A percentile compares a stretch with the other conserved stretches of the same genome.
Conservation (phyloP, 352 stramenopile species). For the Phytophthora pinifolia region DNA sequence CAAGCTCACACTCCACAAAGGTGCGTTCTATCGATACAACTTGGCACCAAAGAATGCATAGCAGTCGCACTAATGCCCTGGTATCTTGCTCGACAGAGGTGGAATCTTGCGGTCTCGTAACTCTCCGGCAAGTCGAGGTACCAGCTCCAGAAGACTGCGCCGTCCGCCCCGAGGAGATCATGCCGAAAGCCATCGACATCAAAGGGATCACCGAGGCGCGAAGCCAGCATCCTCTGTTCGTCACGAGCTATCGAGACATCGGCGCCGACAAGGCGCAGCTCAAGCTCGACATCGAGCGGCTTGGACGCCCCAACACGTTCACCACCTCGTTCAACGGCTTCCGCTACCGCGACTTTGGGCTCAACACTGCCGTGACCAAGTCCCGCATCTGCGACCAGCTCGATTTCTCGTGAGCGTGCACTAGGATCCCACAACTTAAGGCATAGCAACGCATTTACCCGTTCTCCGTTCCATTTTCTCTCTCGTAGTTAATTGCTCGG, state of each 20-base stretch:
- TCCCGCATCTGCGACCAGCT: conserved; percentile 81
- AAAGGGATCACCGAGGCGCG: conserved; percentile 60
- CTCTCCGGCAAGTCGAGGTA: conserved; percentile 56
- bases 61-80: background rate
- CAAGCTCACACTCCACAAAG: conserved; percentile 65
- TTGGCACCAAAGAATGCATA: background rate
- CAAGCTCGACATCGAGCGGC: conserved; percentile 67
- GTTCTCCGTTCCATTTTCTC: conserved; percentile 21
- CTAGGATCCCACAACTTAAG: conserved; percentile 6
- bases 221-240: conserved; percentile 68
- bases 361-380: conserved; percentile 81
- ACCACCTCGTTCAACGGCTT: conserved; percentile 88
- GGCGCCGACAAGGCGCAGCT: conserved; percentile 74
- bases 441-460: conserved; percentile 19
- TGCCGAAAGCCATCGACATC: conserved; percentile 56
- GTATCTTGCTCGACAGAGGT: conserved; percentile 42
- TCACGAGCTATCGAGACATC: conserved; percentile 71
- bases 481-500: conserved; percentile 25
- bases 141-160: conserved; percentile 50
- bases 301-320: conserved; percentile 70
- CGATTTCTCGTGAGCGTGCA: conserved; percentile 45
- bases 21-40: conserved; percentile 20
- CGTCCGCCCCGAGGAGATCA: conserved; percentile 51
- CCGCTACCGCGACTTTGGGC: conserved; percentile 77
- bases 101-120: conserved; percentile 49